A percentile compares a stretch with the other conserved stretches of the same genome.
phyloP scores from a whole-genome alignment of 225 moss, liverwort and hornwort species.

The Bryum argenteum region DNA sequence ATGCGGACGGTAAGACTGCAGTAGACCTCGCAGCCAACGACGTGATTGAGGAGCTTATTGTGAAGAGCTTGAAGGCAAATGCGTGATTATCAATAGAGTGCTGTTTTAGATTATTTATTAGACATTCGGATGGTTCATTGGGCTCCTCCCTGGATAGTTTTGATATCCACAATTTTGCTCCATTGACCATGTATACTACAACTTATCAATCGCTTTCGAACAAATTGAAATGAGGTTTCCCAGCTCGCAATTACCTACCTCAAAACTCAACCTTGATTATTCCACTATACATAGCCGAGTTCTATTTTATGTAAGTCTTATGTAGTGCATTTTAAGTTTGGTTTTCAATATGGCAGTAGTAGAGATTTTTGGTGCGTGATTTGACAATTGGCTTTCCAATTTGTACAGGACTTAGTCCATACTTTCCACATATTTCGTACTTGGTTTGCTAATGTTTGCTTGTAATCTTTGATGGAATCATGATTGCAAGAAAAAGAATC shows the following conservation, averaged over 20 bases:
- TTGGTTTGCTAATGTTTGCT: too few species aligned
- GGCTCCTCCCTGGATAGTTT: slow-evolving; percentile 22
- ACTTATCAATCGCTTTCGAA: slow-evolving; percentile 21
- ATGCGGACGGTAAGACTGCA: slow-evolving; percentile 71
- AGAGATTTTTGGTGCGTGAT: too few species aligned
- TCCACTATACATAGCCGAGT: too few species aligned
- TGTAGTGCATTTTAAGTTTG: too few species aligned
- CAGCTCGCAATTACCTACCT: not conserved
- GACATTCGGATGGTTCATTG: slow-evolving; percentile 16
- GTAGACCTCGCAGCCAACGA: slow-evolving; percentile 74
- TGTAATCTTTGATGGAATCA: too few species aligned
- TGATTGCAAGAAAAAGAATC: too few species aligned
- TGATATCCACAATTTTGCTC: slow-evolving; percentile 42
- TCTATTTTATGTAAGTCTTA: too few species aligned
- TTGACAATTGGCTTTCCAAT: too few species aligned
- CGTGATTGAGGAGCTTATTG: slow-evolving; percentile 66
- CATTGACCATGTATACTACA: slow-evolving; percentile 40
- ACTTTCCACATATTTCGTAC: too few species aligned
- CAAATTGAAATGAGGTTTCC: slow-evolving; percentile 31
- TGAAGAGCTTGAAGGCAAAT: slow-evolving; percentile 59
- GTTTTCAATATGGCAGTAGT: too few species aligned
- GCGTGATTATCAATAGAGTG: slow-evolving; percentile 35
- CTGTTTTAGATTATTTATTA: slow-evolving; percentile 30
- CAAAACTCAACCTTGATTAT: too few species aligned
- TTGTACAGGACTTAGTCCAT: too few species aligned